A percentile compares a stretch with the other conserved stretches of the same genome.
These are phyloP conservation scores for Chaetomiaceae sp. DNA, from an alignment of 2,329 filamentous ascomycete species.

Conservation along the genomic window DNA sequence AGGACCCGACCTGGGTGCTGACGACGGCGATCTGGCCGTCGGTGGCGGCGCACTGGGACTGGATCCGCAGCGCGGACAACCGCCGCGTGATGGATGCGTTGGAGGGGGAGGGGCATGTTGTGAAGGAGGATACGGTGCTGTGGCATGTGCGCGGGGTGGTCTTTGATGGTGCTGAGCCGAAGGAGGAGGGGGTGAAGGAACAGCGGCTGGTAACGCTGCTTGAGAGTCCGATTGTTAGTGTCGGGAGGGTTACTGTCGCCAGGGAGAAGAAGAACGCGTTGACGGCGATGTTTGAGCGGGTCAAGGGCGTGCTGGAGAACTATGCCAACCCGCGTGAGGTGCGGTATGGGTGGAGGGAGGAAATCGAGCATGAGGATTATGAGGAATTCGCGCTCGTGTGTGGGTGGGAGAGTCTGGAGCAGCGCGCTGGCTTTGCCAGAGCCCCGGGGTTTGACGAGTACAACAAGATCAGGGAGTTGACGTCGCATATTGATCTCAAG, in stretches of 20 bases:
- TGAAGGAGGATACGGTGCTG: slow-evolving; percentile 23
- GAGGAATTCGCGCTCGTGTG: slow-evolving; percentile 37
- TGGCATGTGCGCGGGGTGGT: slow-evolving; percentile 21
- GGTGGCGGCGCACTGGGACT: slow-evolving; percentile 35
- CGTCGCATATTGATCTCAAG: slow-evolving; percentile 24
- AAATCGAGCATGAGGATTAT: slow-evolving; percentile 28
- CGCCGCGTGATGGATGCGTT: slow-evolving; percentile 26
- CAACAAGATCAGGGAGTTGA: slow-evolving; percentile 19
- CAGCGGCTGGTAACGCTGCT: slow-evolving; percentile 18
- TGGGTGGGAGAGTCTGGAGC: slow-evolving; percentile 33
- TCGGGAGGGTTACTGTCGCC: slow-evolving; percentile 32
- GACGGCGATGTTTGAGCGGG: slow-evolving; percentile 29
- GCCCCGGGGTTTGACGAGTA: slow-evolving; percentile 24
- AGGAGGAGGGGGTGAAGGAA: too few relatives aligned
- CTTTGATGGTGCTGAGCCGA: slow-evolving; percentile 5
- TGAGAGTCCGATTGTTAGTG: slow-evolving; percentile 32
- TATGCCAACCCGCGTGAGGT: slow-evolving; percentile 29
- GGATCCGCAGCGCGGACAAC: slow-evolving; percentile 40
- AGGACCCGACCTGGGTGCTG: slow-evolving; percentile 34
- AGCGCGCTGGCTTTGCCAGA: slow-evolving; percentile 28
- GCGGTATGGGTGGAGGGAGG: slow-evolving; percentile 38
- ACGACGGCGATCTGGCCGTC: slow-evolving; percentile 42
- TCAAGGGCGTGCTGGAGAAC: slow-evolving; percentile 29
- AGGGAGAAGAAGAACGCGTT: slow-evolving; percentile 30
- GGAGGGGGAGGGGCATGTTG: not conserved